Percentiles rank a stretch among this genome's conserved stretches.
Conservation (phyloP, 1,284 basidiomycete species). For the Pisolithus thermaeus region DNA sequence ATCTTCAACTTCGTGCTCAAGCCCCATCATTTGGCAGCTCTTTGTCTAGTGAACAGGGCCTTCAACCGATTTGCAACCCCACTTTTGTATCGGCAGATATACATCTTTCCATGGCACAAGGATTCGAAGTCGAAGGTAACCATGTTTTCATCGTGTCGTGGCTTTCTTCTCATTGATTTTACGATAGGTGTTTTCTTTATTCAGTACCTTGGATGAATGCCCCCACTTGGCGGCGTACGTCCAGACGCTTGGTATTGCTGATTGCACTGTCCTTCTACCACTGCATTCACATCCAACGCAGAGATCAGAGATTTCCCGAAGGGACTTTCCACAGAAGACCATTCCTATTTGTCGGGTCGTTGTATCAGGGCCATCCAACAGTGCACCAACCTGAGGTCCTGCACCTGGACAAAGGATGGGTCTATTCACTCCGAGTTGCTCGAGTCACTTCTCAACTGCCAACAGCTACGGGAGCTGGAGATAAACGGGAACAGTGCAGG, state of each 20-base stretch:
- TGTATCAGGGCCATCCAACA: constrained; percentile 51
- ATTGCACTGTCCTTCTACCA: not conserved
- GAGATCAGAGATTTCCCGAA: constrained; percentile 66
- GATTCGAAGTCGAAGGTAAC: constrained; percentile 52
- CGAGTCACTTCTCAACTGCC: constrained; percentile 38
- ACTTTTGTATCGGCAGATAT: constrained; percentile 48
- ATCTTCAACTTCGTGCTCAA: constrained; percentile 47
- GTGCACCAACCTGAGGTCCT: constrained; percentile 52
- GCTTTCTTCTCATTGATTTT: not conserved
- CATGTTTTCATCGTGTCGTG: not conserved
- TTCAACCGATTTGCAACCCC: constrained; percentile 47
- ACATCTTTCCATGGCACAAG: constrained; percentile 64
- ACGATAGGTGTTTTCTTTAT: constrained; percentile 45
- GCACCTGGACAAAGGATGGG: constrained; percentile 72
- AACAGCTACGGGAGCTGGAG: constrained; percentile 48
- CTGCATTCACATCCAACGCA: constrained; percentile 21
- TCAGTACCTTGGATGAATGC: constrained; percentile 42
- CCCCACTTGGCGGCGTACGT: constrained; percentile 51
- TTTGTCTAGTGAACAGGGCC: constrained; percentile 50
- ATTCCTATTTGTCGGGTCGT: constrained; percentile 31
- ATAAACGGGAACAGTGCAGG: constrained; percentile 59
- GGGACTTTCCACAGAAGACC: constrained; percentile 26
- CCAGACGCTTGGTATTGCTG: constrained; percentile 44
- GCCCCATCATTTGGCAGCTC: constrained; percentile 43
- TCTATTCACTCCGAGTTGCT: constrained; percentile 56